A percentile compares a stretch with the other conserved stretches of the same genome.
Evolutionary conservation across 1,284 basidiomycete genomes (phyloP).

Genomic region (Athelia sp.): DNA sequence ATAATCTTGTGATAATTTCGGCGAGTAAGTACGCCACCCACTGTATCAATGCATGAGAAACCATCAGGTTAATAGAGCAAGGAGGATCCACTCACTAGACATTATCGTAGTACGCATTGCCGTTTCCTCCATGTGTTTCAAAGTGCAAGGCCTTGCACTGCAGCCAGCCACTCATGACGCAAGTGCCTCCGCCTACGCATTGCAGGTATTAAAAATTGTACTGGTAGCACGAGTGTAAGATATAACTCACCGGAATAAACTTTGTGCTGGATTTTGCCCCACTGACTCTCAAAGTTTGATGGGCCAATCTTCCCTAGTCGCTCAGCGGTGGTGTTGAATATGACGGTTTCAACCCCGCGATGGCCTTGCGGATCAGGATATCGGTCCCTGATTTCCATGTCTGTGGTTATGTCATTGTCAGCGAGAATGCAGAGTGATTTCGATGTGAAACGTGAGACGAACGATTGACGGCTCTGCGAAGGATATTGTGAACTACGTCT

Average conservation of each 20-base stretch:
- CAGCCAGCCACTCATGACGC: neutral
- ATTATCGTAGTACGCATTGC: neutral
- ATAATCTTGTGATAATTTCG: too few relatives aligned
- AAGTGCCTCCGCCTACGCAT: neutral
- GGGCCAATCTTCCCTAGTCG: neutral
- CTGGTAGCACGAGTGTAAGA: too few relatives aligned
- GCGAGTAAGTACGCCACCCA: neutral
- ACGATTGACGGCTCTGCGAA: neutral
- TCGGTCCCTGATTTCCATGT: neutral
- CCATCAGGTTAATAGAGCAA: neutral
- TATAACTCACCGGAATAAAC: neutral
- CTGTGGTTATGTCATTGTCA: too few relatives aligned
- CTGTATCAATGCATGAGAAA: neutral
- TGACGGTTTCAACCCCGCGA: neutral
- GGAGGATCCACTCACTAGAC: neutral
- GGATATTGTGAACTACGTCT: slow-evolving; percentile 1
- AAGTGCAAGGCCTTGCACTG: neutral
- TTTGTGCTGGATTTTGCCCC: neutral
- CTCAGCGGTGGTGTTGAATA: neutral
- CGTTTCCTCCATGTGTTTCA: neutral
- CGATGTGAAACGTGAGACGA: too few relatives aligned
- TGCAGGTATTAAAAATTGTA: neutral
- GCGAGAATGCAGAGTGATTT: too few relatives aligned
- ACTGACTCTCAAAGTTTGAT: neutral
- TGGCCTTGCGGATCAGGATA: neutral